Evolutionary conservation across 192 early-diverging fungal species (phyloP).

Genomic region (Backusella sp.): DNA sequence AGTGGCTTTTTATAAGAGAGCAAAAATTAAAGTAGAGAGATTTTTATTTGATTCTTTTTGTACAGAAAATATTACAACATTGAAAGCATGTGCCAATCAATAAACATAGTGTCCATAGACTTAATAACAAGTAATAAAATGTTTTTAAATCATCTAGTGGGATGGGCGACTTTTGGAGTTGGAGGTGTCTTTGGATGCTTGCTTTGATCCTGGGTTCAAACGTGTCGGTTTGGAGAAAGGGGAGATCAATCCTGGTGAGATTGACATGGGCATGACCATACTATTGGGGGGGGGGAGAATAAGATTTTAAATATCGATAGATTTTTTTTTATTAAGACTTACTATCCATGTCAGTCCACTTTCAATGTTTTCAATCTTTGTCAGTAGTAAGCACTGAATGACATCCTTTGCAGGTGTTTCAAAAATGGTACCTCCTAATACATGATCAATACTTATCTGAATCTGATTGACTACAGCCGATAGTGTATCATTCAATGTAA

Average conservation of each 20-base stretch:
- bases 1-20: conserved; percentile 36
- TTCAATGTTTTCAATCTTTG: conserved; percentile 32
- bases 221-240: background rate
- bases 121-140: background rate
- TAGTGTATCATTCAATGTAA: conserved; percentile 27
- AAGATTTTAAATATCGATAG: background rate
- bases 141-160: background rate
- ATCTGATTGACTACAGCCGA: conserved; percentile 15
- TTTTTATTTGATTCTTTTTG: background rate
- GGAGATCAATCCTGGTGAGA: background rate
- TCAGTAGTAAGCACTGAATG: conserved; percentile 23
- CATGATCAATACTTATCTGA: background rate
- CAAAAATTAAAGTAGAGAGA: conserved; percentile 28
- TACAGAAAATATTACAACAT: background rate
- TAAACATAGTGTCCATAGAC: background rate
- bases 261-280: conserved; percentile 8
- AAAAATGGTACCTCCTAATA: conserved; percentile 28
- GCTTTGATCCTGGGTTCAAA: background rate
- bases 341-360: conserved; percentile 35
- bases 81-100: conserved; percentile 12
- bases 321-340: too few relatives aligned
- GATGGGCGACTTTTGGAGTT: background rate
- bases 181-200: background rate
- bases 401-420: conserved; percentile 26
- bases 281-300: background rate